Evolutionary conservation across 2,329 filamentous ascomycete genomes (phyloP), one percentile per base, ranked within the genome.

Genomic region (Ambrosiella xylebori): DNA sequence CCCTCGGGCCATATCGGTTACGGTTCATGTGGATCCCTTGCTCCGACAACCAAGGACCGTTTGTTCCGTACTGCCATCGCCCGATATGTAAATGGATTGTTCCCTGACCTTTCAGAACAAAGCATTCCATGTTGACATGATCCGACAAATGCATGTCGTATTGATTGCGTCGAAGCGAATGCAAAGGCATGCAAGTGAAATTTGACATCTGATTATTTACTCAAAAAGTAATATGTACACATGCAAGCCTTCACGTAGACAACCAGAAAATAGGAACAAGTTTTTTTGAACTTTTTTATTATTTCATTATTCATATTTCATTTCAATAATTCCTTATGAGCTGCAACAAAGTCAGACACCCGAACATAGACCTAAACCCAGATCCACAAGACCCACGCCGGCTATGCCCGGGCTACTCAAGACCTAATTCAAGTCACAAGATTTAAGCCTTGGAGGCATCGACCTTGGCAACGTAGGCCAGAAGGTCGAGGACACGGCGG

Each of bases 401-500:
- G 3, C 40, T 47, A 13, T 35, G 40, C 9, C 7, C 19, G 17
- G 15, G 53, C 44, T 70, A 74, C 78, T 47, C n/a, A 2, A 19
- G 11, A 15, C n/a, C 7, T 38, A 7, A 54, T 15, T 27, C 27
- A 54, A 17, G 36, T 38, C 37, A 15, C 1, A 54, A 19, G 39
- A 54, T 51, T 57, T 57, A 57, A 51, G 55, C 55, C 66, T 79
- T 74, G 70, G 71, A 69, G 68, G 70, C 78, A 68, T 90, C 86
- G 64, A 85, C 83, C 79, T 87, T 86, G 74, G 85, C 77, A 68
- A 90, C 80, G 79, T 89, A 85, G 74, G 79, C 77, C 71, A 81
- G 71, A 68, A 93, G 85, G 76, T 93, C 86, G 66, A 90, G 77
- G 68, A 90, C 86, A 82, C 86, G 93, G 78, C 90, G 90, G 74